phyloP scores from a whole-genome alignment of 164 flowering plant genomes.

The Stephania cephalantha region DNA sequence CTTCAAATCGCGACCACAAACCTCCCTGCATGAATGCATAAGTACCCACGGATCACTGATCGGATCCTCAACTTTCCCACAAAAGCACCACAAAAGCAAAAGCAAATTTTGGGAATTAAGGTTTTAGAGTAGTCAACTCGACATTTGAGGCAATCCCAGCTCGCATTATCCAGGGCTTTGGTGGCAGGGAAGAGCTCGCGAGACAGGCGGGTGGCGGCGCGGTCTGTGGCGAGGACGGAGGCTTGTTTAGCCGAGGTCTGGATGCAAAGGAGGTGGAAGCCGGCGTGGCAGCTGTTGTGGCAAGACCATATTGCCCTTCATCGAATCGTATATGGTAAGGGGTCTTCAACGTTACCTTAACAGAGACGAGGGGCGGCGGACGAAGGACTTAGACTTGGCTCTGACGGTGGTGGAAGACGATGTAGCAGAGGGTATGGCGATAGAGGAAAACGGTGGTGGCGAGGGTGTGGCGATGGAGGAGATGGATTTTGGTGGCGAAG shows the following conservation, averaged over 20 bases:
- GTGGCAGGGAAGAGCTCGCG: conserved; percentile 33
- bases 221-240: conserved; percentile 51
- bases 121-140: conserved; percentile 54
- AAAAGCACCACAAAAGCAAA: conserved; percentile 39
- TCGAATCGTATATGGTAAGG: too few relatives aligned
- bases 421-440: too few relatives aligned
- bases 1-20: conserved; percentile 55
- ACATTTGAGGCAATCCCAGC: conserved; percentile 93
- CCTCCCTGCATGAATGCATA: conserved; percentile 88
- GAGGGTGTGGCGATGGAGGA: too few relatives aligned
- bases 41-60: conserved; percentile 79
- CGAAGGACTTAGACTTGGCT: too few relatives aligned
- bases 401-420: too few relatives aligned
- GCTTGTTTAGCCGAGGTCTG: conserved; percentile 91
- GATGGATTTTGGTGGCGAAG: too few relatives aligned
- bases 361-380: too few relatives aligned
- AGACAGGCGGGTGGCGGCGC: conserved; percentile 53
- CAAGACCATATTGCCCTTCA: conserved; percentile 51
- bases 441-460: too few relatives aligned
- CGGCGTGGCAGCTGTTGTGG: conserved; percentile 57
- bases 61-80: conserved; percentile 73
- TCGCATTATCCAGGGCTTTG: conserved; percentile 28
- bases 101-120: conserved; percentile 47
- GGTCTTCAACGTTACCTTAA: too few relatives aligned
- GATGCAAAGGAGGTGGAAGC: conserved; percentile 84